A percentile compares a stretch with the other conserved stretches of the same genome.
phyloP scores from a whole-genome alignment of 2,329 filamentous ascomycete genomes.

The Thyridium curvatum region DNA sequence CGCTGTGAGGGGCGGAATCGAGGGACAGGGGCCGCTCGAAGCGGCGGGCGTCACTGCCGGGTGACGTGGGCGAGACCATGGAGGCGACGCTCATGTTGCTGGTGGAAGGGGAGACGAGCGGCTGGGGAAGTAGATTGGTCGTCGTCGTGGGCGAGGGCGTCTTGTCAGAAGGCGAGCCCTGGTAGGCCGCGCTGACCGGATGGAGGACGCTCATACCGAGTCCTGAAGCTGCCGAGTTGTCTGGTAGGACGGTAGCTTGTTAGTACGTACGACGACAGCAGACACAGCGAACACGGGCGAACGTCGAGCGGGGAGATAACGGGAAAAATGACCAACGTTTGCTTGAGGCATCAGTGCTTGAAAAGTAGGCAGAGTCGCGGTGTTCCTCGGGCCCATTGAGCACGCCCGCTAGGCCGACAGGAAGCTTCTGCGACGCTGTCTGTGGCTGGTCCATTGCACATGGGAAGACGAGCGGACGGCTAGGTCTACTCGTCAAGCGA shows the following conservation, averaged over 20 bases:
- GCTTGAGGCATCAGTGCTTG: slow-evolving; percentile 40
- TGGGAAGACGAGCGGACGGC: not conserved
- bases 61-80: slow-evolving; percentile 56
- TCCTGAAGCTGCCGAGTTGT: slow-evolving; percentile 39
- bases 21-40: slow-evolving; percentile 35
- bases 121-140: slow-evolving; percentile 41
- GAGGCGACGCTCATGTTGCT: slow-evolving; percentile 61
- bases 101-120: slow-evolving; percentile 47
- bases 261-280: slow-evolving; percentile 5
- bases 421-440: slow-evolving; percentile 35
- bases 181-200: slow-evolving; percentile 40
- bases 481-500: not conserved
- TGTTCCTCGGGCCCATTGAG: slow-evolving; percentile 44
- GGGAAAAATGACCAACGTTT: slow-evolving; percentile 35
- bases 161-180: slow-evolving; percentile 49
- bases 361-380: slow-evolving; percentile 47
- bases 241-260: slow-evolving; percentile 16
- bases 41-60: slow-evolving; percentile 36
- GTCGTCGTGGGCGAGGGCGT: slow-evolving; percentile 54
- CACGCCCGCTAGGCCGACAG: slow-evolving; percentile 42
- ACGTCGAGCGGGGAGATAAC: not conserved
- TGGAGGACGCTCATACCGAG: slow-evolving; percentile 29
- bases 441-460: slow-evolving; percentile 29
- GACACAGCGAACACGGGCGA: slow-evolving; percentile 8
- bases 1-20: slow-evolving; percentile 28